Conservation (phyloP, 2,329 filamentous ascomycete genomes). For the Ophiostoma ips region DNA sequence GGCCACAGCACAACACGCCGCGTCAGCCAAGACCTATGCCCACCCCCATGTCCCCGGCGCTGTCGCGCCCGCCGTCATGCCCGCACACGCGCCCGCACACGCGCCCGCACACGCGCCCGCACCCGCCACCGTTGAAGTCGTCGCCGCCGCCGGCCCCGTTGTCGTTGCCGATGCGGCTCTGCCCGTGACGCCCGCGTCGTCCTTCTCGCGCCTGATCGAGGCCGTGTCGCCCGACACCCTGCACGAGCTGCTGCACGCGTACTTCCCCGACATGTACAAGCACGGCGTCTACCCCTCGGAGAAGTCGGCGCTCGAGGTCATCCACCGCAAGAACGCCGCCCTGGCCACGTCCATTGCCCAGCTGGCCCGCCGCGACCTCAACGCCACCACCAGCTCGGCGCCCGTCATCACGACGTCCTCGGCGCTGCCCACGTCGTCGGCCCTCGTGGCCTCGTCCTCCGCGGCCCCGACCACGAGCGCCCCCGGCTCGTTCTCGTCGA, state of each 20-base stretch:
- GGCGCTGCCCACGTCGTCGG: constrained; percentile 11
- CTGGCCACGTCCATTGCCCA: constrained; percentile 50
- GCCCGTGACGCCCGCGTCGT: neutral
- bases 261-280: constrained; percentile 48
- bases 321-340: constrained; percentile 45
- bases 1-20: neutral
- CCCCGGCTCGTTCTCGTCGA: neutral
- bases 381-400: constrained; percentile 19
- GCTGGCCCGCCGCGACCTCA: constrained; percentile 41
- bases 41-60: no score
- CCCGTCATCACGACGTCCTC: constrained; percentile 8
- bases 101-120: neutral
- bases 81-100: neutral
- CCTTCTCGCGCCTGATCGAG: constrained; percentile 14
- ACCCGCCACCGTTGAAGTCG: neutral
- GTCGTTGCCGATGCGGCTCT: neutral
- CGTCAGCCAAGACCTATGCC: no score
- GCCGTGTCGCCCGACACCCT: constrained; percentile 24
- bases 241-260: constrained; percentile 51
- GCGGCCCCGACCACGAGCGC: constrained; percentile 6
- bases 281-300: constrained; percentile 56
- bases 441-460: neutral
- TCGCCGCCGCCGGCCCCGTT: neutral
- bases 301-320: constrained; percentile 45
- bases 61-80: no score